These are phyloP conservation scores for Coniochaeta sp. DNA, from an alignment of 2,329 filamentous ascomycete species.

Conservation along the genomic window DNA sequence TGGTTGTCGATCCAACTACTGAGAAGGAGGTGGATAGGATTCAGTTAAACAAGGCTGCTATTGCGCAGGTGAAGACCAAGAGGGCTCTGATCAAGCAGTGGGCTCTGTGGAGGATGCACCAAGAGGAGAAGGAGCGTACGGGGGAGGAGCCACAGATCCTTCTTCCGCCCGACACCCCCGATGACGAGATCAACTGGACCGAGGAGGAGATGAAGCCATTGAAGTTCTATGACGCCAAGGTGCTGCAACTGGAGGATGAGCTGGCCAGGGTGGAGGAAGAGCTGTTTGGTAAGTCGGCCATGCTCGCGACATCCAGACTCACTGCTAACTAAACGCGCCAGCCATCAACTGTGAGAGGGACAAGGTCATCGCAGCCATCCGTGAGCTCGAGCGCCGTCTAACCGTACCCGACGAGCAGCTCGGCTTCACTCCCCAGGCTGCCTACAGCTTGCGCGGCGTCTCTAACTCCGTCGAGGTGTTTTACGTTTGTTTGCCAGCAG, in stretches of 20 bases:
- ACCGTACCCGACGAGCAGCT: slow-evolving; percentile 15
- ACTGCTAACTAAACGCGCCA: not conserved
- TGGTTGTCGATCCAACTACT: slow-evolving; percentile 9
- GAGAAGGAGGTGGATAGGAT: slow-evolving; percentile 9
- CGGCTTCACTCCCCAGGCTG: slow-evolving; percentile 18
- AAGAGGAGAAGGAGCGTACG: not conserved
- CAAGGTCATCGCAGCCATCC: not conserved
- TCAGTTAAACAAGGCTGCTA: slow-evolving; percentile 7
- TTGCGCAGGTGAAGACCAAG: slow-evolving; percentile 8
- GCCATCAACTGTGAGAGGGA: not conserved
- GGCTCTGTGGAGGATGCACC: slow-evolving; percentile 1
- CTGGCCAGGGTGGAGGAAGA: not conserved
- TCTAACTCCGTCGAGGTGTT: slow-evolving; percentile 16
- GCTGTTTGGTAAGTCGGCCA: not conserved
- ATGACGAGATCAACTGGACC: not conserved
- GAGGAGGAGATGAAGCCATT: not conserved
- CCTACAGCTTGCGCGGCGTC: slow-evolving; percentile 23
- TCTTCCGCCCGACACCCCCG: not conserved
- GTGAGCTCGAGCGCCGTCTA: slow-evolving; percentile 6
- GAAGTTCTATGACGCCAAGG: not conserved
- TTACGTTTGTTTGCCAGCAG: slow-evolving; percentile 19
- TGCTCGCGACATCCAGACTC: not conserved
- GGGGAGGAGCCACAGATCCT: not conserved
- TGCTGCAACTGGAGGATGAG: not conserved
- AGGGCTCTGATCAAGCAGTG: slow-evolving; percentile 1